Percentiles rank a stretch among this genome's conserved stretches.
Conservation (phyloP, 441 rosid genomes). For the Erodium moschatum region DNA sequence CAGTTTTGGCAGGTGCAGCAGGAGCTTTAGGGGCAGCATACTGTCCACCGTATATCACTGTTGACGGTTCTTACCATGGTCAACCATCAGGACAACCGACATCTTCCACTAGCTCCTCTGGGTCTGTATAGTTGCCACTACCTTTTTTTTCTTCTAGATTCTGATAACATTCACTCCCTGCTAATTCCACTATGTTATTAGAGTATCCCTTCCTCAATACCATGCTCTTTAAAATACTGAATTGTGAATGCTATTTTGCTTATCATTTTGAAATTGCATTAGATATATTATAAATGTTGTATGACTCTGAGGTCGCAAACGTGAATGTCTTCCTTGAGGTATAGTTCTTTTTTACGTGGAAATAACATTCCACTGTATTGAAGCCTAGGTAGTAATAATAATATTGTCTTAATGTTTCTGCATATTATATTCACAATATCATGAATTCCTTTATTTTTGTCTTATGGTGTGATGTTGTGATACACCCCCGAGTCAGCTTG, state of each 20-base stretch:
- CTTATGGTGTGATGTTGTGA: background rate
- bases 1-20: constrained; percentile 67
- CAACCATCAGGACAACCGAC: constrained; percentile 41
- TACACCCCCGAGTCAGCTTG: background rate
- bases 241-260: background rate
- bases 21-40: constrained; percentile 78
- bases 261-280: background rate
- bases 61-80: constrained; percentile 63
- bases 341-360: background rate
- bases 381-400: background rate
- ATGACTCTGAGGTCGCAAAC: background rate
- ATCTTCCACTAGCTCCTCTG: constrained; percentile 48
- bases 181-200: background rate
- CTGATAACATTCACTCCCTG: background rate
- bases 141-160: background rate
- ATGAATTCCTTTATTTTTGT: background rate
- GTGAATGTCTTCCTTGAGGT: background rate
- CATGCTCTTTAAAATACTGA: background rate
- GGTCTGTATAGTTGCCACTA: constrained; percentile 29
- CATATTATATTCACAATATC: background rate
- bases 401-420: background rate
- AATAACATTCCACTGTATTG: background rate
- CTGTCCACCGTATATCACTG: constrained; percentile 64
- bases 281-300: background rate
- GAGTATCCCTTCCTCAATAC: no score